Evolutionary conservation across 2,329 filamentous ascomycete genomes (phyloP).

Genomic region (Teratosphaeriaceae sp.): DNA sequence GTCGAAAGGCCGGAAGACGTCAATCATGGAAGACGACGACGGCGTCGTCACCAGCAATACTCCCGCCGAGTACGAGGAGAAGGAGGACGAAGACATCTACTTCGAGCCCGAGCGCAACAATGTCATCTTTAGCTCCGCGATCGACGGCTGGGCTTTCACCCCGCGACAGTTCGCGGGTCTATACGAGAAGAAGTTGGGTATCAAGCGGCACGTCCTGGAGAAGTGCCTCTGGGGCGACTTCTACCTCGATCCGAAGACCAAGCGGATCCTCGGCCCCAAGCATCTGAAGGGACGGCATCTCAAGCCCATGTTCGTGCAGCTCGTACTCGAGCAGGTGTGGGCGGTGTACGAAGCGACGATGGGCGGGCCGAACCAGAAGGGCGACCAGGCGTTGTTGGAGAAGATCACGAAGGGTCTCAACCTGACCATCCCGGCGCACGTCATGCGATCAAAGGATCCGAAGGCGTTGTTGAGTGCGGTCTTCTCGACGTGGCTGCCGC

Average conservation of each 20-base stretch:
- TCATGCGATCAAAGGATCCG: too few relatives aligned
- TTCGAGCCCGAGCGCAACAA: slow-evolving; percentile 97
- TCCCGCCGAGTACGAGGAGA: slow-evolving; percentile 99
- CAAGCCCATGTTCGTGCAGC: slow-evolving; percentile 97
- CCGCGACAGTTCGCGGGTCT: slow-evolving; percentile 92
- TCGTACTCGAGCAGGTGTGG: slow-evolving; percentile 98
- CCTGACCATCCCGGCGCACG: too few relatives aligned
- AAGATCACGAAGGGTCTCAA: slow-evolving; percentile 95
- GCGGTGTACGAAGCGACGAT: slow-evolving; percentile 89
- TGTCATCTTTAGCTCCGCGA: slow-evolving; percentile 98
- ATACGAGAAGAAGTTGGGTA: slow-evolving; percentile 99
- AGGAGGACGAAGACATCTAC: slow-evolving; percentile 93
- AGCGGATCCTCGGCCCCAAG: slow-evolving; percentile 87
- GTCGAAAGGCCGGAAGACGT: too few relatives aligned
- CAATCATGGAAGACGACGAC: slow-evolving; percentile 53
- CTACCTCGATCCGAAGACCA: slow-evolving; percentile 99
- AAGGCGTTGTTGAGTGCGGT: slow-evolving; percentile 96
- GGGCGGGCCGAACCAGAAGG: too few relatives aligned
- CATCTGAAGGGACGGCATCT: slow-evolving; percentile 86
- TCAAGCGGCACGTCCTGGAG: slow-evolving; percentile 99
- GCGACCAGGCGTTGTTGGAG: too few relatives aligned
- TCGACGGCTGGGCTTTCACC: slow-evolving; percentile 99
- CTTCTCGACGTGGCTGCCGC: slow-evolving; percentile 98
- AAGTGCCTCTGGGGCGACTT: slow-evolving; percentile 99
- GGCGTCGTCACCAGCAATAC: slow-evolving; percentile 41